phyloP scores from a whole-genome alignment of 2,329 filamentous ascomycete species.

The Pyricularia grisea region DNA sequence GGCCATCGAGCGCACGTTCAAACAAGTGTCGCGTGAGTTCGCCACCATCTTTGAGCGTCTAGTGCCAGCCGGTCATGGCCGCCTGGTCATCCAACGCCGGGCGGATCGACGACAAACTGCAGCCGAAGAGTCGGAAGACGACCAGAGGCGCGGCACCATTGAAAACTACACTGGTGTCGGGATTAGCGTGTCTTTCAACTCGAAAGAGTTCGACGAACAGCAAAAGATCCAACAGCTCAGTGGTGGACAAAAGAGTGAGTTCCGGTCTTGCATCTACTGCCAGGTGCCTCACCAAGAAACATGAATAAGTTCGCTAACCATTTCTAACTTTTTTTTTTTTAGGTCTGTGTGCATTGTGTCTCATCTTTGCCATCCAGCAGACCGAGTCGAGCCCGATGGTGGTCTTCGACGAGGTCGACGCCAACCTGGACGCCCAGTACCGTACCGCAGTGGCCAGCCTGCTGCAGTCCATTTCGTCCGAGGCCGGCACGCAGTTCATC shows the following conservation, averaged over 20 bases:
- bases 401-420: constrained; percentile 98
- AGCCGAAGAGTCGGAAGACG: constrained; percentile 56
- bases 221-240: constrained; percentile 96
- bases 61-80: constrained; percentile 85
- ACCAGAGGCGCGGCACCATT: constrained; percentile 56
- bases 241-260: constrained; percentile 91
- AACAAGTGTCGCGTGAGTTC: constrained; percentile 92
- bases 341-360: constrained; percentile 87
- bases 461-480: constrained; percentile 66
- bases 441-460: constrained; percentile 89
- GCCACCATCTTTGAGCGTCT: constrained; percentile 88
- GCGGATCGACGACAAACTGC: constrained; percentile 51
- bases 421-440: constrained; percentile 96
- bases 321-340: too few species aligned
- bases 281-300: not conserved
- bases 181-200: constrained; percentile 97
- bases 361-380: constrained; percentile 98
- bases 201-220: constrained; percentile 88
- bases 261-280: not conserved
- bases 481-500: constrained; percentile 73
- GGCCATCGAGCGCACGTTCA: constrained; percentile 96
- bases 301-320: not conserved
- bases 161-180: constrained; percentile 96
- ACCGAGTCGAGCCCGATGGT: constrained; percentile 98
- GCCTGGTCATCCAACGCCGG: constrained; percentile 85